Evolutionary conservation across 257 asterid genomes (phyloP), one percentile per base, ranked within the genome.

Genomic region (Cinchona pubescens): DNA sequence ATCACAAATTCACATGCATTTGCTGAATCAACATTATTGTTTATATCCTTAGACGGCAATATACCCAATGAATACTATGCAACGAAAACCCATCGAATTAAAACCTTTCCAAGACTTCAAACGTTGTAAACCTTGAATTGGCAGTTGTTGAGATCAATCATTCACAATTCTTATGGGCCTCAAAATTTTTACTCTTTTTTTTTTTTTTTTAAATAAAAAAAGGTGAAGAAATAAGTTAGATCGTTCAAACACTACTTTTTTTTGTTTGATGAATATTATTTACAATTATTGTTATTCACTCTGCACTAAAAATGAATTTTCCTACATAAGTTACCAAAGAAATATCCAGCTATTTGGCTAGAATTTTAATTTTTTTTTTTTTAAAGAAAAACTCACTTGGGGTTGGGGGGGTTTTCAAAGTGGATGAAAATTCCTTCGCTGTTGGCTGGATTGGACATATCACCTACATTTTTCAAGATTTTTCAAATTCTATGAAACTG

Each of bases 1-100:
- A 21, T 29, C 53, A 37, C 16, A 56, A n/a, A 72, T 9, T 71
- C 81, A 78, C 81, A 78, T 71, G 81, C 77, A 78, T 71, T 63
- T 71, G 67, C 77, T 78, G 81, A 78, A 49, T 29, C 67, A 27
- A 25, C 63, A 76, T 59, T 68, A 76, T 59, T 76, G 71, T 68
- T 30, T 37, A n/a, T n/a, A 53, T 19, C 7, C 59, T 53, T 53
- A 7, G 29, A 55, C 21, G 14, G 27, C 18, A 5, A 25, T 25
- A 10, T 12, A 25, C 34, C 32, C 63, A 58, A n/a, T 21, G 12
- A 55, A 2, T 55, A 19, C 37, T 11, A 27, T 4, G 7, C 5
- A 59, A 10, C 35, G n/a, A n/a, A 25, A 5, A 61, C 67, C 67
- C 67, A 40, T 30, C 42, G 40, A 61, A 61, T 61, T 61, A 14